Evolutionary conservation across 2,329 filamentous ascomycete species (phyloP), one percentile per base, ranked within the genome.

Genomic region (Biscogniauxia sp.): DNA sequence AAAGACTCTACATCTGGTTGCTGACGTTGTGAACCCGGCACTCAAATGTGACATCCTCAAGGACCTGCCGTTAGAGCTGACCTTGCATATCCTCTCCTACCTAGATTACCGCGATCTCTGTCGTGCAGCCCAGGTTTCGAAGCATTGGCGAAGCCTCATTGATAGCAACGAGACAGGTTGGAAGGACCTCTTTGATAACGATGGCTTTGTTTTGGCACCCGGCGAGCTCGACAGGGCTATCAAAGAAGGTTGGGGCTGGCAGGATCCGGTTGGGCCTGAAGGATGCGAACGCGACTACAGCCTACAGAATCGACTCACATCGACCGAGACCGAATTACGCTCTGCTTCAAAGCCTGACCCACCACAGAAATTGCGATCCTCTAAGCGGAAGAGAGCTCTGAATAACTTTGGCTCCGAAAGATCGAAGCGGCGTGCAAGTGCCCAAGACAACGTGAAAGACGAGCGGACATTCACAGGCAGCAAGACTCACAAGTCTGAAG

Each of bases 181-280:
- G 95, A 98, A 96, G 76, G 90, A 93, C 65, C 81, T 97, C 0
- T 88, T 99, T 51, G 93, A 97, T 63, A 82, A 82, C 1, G 93
- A 97, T 73, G 92, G 92, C 0, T 97, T 91, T 74, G 79, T 80
- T 26, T 80, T 99, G 1, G 88, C 92, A 0, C 81, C 88, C 0
- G 92, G 91, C 19, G 95, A 99, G 75, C 81, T 99, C 23, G 88
- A 92, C 65, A 88, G 89, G 68, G 93, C 95, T 28, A 93, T 98
- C 58, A 80, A 82, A 51, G 92, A 98, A 78, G 95, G 95, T 15
- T 99, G 95, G 95, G 95, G 93, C 15, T 99, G 95, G 93, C 95
- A 99, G 73, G 92, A 94, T 72, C 92, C 93, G 0, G 84, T 87
- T 58, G 90, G 90, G 0, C 76, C 82, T 3, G 85, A 91, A 57